Evolutionary conservation across 1,284 basidiomycete species (phyloP).

Genomic region (Ceratobasidium sp.): DNA sequence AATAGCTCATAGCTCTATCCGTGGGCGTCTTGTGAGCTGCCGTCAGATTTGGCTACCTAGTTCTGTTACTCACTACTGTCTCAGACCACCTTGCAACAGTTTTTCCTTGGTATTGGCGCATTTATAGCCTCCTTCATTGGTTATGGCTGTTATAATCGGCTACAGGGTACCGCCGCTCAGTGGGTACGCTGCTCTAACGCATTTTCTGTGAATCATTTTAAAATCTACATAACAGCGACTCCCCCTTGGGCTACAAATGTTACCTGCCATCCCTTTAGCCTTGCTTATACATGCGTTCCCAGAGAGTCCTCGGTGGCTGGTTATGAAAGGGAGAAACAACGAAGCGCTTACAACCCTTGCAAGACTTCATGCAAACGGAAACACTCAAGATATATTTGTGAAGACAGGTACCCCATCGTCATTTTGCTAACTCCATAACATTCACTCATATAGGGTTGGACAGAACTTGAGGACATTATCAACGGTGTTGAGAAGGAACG

Average conservation of each 20-base stretch:
- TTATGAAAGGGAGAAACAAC: conserved; percentile 61
- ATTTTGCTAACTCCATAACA: not conserved
- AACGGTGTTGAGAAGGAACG: conserved; percentile 46
- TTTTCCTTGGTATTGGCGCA: conserved; percentile 58
- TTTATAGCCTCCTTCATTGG: conserved; percentile 53
- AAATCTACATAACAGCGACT: conserved; percentile 21
- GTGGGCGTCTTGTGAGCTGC: conserved; percentile 57
- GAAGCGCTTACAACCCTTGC: conserved; percentile 57
- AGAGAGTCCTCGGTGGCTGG: conserved; percentile 67
- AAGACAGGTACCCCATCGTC: conserved; percentile 9
- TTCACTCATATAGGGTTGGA: conserved; percentile 48
- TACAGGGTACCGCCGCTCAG: not conserved
- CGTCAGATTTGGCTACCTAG: not conserved
- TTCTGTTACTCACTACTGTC: not conserved
- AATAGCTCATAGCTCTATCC: conserved; percentile 68
- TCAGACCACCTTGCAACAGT: conserved; percentile 64
- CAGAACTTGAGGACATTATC: conserved; percentile 53
- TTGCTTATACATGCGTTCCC: conserved; percentile 62
- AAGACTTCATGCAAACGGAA: conserved; percentile 60
- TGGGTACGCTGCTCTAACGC: conserved; percentile 17
- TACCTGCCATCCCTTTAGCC: conserved; percentile 62
- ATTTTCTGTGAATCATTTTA: not conserved
- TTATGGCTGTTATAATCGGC: conserved; percentile 51
- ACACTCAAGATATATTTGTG: conserved; percentile 54
- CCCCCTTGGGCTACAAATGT: conserved; percentile 50